Evolutionary conservation across 192 early-diverging fungal species (phyloP).

Genomic region (Linnemannia elongata): DNA sequence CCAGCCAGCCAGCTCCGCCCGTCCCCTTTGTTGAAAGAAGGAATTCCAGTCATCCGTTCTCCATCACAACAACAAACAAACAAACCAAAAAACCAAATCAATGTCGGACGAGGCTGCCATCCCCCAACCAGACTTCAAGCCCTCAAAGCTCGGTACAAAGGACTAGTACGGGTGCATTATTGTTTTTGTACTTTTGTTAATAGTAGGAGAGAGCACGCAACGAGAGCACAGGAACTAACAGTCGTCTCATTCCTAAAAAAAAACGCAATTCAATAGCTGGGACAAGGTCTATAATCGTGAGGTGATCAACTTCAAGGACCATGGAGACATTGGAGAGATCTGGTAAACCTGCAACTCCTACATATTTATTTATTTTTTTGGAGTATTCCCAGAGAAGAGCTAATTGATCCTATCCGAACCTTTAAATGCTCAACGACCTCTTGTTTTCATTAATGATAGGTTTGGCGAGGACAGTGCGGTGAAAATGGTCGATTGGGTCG

Average conservation of each 20-base stretch:
- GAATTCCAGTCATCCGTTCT: background rate
- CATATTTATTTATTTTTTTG: background rate
- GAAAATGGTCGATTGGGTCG: conserved; percentile 93
- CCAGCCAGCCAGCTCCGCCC: no score
- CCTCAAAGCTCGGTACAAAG: conserved; percentile 72
- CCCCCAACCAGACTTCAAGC: conserved; percentile 58
- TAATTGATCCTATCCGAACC: background rate
- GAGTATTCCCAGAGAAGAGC: no score
- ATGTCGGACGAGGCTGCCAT: conserved; percentile 40
- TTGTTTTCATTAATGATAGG: conserved; percentile 47
- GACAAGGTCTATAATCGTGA: conserved; percentile 87
- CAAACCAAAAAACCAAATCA: background rate
- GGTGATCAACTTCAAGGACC: conserved; percentile 81
- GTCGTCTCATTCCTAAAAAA: background rate
- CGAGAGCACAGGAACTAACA: background rate
- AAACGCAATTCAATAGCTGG: conserved; percentile 70
- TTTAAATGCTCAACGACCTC: background rate
- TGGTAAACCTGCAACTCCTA: conserved; percentile 64
- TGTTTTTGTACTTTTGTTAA: background rate
- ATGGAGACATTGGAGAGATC: conserved; percentile 92
- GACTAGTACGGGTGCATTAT: conserved; percentile 63
- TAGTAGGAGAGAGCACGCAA: background rate
- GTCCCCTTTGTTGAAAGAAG: background rate
- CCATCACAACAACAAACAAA: background rate
- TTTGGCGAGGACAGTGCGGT: conserved; percentile 88